Base-by-base conservation (phyloP, 306 rosid species). In the Prunus kanzakura region DNA sequence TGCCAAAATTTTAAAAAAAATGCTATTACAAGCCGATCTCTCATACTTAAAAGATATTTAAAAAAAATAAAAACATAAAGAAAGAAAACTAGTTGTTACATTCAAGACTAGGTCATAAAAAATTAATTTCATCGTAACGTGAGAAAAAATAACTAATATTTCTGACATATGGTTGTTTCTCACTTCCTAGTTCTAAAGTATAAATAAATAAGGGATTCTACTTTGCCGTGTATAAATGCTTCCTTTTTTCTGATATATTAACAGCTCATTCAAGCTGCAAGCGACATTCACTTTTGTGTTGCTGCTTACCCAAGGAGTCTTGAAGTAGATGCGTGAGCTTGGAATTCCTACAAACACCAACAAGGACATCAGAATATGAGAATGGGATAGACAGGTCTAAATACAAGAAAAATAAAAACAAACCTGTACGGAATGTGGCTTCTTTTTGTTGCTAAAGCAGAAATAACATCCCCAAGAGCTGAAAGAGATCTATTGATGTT, bases 321-420 rank as follows among this genome's bases (percentile, higher is more conserved):
- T 78, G 82, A 50, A 78, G 82, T 19, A 78, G 49, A 19, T 64
- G 82, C 11, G 82, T 78, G 41, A 78, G 77, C 77, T 78, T 78
- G 47, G 77, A 70, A 54, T 78, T 78, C 64, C 82, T 64, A 71
- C 62, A 19, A 60, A 63, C 32, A 20, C 15, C 63, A 50, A 49
- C 4, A 38, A n/a, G 51, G 2, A 75, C 6, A 63, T 63, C 19
- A 64, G 32, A 47, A 63, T 64, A 61, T 1, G 30, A 43, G 20
- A 15, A 19, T 29, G 8, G 45, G 29, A 27, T 32, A 30, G n/a
- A 47, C 22, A 60, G 29, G 14, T 63, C 49, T 74, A 7, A 30
- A 27, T 61, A 12, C 10, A 14, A 61, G 3, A 75, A 75, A 30
- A 18, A 61, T 27, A 18, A 29, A 32, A 30, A 30, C 18, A 19